These are phyloP conservation scores for Massarina eburnea DNA, from an alignment of 2,329 filamentous ascomycete genomes.

Conservation along the genomic window DNA sequence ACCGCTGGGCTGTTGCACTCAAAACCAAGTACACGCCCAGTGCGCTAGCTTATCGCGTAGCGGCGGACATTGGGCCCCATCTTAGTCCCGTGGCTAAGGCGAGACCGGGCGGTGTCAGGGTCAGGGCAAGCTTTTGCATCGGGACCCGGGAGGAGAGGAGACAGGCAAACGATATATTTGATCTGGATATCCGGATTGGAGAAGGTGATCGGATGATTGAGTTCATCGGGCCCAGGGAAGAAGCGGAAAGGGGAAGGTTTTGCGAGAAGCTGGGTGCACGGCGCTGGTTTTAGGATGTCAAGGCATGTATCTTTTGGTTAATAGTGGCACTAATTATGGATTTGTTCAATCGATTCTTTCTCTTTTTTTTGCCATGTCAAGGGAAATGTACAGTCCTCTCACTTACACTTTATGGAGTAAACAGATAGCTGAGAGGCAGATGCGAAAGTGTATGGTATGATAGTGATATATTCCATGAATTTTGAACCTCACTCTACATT, in stretches of 20 bases:
- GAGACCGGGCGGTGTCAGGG: slow-evolving; percentile 44
- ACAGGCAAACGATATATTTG: slow-evolving; percentile 46
- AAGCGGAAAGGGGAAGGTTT: slow-evolving; percentile 45
- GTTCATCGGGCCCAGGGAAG: slow-evolving; percentile 48
- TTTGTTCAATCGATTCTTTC: no score
- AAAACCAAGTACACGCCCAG: slow-evolving; percentile 43
- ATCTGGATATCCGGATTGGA: slow-evolving; percentile 49
- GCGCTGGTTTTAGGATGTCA: slow-evolving; percentile 46
- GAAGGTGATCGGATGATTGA: slow-evolving; percentile 42
- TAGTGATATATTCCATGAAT: no score
- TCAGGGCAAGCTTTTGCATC: slow-evolving; percentile 50
- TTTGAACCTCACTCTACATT: no score
- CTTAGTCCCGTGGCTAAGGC: slow-evolving; percentile 46
- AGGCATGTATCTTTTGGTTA: neutral
- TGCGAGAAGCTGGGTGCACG: slow-evolving; percentile 46
- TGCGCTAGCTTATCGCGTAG: slow-evolving; percentile 45
- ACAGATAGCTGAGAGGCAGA: no score
- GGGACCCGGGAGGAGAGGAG: slow-evolving; percentile 30
- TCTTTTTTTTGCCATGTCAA: no score
- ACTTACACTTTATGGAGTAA: no score
- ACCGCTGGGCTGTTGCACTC: slow-evolving; percentile 47
- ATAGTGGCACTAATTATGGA: no score
- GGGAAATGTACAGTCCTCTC: no score
- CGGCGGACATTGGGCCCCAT: slow-evolving; percentile 43
- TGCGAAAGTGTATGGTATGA: no score